Percentiles rank a stretch among this genome's conserved stretches.
Conservation (phyloP, 306 rosid species). For the Lathyrus oleraceus region DNA sequence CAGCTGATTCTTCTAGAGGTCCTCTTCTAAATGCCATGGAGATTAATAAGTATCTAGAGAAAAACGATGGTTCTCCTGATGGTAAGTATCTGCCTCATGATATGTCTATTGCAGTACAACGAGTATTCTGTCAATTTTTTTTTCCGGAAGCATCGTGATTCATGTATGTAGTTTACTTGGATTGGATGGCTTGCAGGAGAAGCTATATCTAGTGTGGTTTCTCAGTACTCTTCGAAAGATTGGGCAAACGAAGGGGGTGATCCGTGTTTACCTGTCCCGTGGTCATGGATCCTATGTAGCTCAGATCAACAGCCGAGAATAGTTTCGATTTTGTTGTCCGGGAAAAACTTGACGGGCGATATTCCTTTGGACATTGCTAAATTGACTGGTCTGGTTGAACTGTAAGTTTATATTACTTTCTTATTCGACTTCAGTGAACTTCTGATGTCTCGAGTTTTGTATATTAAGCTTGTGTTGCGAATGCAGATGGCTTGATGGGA, state of each 20-base stretch:
- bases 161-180: slow-evolving; percentile 40
- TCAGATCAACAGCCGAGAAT: slow-evolving; percentile 76
- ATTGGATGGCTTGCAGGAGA: slow-evolving; percentile 57
- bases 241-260: slow-evolving; percentile 95
- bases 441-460: slow-evolving; percentile 25
- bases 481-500: slow-evolving; percentile 51
- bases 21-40: slow-evolving; percentile 97
- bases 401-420: slow-evolving; percentile 60
- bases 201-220: slow-evolving; percentile 56
- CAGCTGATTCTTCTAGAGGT: slow-evolving; percentile 79
- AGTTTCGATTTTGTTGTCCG: slow-evolving; percentile 71
- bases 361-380: slow-evolving; percentile 72
- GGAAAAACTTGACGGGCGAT: slow-evolving; percentile 71
- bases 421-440: slow-evolving; percentile 30
- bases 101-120: slow-evolving; percentile 1
- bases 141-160: slow-evolving; percentile 3
- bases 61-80: slow-evolving; percentile 77
- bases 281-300: slow-evolving; percentile 95
- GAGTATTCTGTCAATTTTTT: slow-evolving; percentile 10
- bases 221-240: slow-evolving; percentile 59
- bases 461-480: slow-evolving; percentile 21
- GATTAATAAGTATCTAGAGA: slow-evolving; percentile 78
- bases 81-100: slow-evolving; percentile 48
- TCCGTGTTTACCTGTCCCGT: slow-evolving; percentile 93
- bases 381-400: slow-evolving; percentile 73